Conservation (phyloP, 208 protist species). For the Wallacemonas sp. region DNA sequence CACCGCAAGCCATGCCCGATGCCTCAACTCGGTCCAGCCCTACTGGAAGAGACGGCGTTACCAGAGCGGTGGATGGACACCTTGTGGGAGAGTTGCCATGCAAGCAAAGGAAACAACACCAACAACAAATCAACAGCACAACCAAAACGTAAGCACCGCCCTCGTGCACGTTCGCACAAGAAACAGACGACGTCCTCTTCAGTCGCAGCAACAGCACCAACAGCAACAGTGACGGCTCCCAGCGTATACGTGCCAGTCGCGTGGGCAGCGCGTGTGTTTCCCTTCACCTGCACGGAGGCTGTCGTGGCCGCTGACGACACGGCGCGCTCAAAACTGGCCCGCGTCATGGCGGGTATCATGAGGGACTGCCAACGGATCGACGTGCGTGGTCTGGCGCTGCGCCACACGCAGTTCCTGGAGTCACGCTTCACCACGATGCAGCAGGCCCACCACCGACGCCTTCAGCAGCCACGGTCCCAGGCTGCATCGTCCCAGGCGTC, state of each 20-base stretch:
- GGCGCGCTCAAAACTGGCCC: constrained; percentile 7
- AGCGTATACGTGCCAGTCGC: neutral
- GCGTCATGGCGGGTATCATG: constrained; percentile 37
- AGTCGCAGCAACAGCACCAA: neutral
- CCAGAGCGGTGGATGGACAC: constrained; percentile 11
- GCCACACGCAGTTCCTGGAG: constrained; percentile 53
- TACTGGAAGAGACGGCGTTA: neutral
- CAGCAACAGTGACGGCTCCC: too few relatives aligned
- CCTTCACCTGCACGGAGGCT: neutral
- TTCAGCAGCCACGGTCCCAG: neutral
- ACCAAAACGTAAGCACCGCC: neutral
- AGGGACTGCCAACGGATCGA: constrained; percentile 47
- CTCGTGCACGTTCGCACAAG: neutral
- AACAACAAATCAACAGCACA: neutral
- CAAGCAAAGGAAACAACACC: too few relatives aligned
- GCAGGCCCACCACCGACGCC: neutral
- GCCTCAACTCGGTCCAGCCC: too few relatives aligned
- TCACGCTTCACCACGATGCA: constrained; percentile 13
- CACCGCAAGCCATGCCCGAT: neutral
- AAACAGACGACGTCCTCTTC: too few relatives aligned
- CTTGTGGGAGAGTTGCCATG: neutral
- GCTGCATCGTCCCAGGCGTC: neutral
- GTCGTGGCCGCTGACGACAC: neutral
- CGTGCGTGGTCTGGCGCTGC: constrained; percentile 55
- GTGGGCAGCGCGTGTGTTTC: constrained; percentile 5